phyloP scores from a whole-genome alignment of 1,284 basidiomycete species.

The Sanghuangporus weigelae region DNA sequence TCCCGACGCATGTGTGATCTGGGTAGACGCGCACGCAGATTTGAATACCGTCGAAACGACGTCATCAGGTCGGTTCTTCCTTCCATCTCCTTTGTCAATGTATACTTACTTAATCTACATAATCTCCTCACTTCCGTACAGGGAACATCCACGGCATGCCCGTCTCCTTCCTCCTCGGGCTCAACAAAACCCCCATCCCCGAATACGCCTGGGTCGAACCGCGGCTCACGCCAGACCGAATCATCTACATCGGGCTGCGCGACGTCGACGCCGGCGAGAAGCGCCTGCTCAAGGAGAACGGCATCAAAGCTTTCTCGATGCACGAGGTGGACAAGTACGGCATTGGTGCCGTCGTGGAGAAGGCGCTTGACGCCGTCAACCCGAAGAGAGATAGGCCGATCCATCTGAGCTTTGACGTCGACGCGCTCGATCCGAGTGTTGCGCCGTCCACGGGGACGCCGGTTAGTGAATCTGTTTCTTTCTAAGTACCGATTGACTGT shows the following conservation, averaged over 20 bases:
- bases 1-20: constrained; percentile 81
- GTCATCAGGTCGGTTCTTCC: constrained; percentile 51
- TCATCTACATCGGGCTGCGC: constrained; percentile 95
- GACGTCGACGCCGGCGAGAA: constrained; percentile 93
- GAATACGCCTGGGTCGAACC: constrained; percentile 83
- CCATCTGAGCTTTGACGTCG: constrained; percentile 96
- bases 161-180: constrained; percentile 87
- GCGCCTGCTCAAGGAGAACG: constrained; percentile 79
- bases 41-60: constrained; percentile 92
- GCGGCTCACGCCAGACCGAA: constrained; percentile 57
- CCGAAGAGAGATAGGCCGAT: constrained; percentile 80
- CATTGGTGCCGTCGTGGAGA: constrained; percentile 92
- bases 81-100: constrained; percentile 16
- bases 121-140: constrained; percentile 25
- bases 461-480: constrained; percentile 25
- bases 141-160: constrained; percentile 99
- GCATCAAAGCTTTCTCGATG: constrained; percentile 96
- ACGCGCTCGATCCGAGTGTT: constrained; percentile 89
- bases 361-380: constrained; percentile 94
- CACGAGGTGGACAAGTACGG: constrained; percentile 97
- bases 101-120: background rate
- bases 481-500: background rate
- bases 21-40: constrained; percentile 93
- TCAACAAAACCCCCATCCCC: constrained; percentile 42
- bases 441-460: constrained; percentile 96